Conservation (phyloP, 1,284 basidiomycete species). For the Tremellales sp. region DNA sequence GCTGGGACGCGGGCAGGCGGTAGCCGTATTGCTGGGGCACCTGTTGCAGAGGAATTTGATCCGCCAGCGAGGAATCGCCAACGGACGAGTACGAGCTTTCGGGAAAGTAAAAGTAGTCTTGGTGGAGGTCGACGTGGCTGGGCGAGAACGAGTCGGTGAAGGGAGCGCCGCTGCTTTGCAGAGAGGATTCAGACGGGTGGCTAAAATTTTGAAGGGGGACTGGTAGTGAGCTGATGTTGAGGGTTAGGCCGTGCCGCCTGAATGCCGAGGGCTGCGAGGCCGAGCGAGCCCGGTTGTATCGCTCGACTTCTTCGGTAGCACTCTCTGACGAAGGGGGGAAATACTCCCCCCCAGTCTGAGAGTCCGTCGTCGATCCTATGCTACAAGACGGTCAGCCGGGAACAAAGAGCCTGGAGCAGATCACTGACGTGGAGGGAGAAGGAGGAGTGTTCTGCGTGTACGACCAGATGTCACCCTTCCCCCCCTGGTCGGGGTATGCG, state of each 20-base stretch:
- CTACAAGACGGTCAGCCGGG: slow-evolving; percentile 10
- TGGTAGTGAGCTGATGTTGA: slow-evolving; percentile 32
- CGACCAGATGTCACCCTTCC: slow-evolving; percentile 38
- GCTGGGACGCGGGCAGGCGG: slow-evolving; percentile 41
- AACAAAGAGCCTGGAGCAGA: not conserved
- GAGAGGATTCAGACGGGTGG: slow-evolving; percentile 30
- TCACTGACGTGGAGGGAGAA: slow-evolving; percentile 43
- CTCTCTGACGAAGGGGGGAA: slow-evolving; percentile 36
- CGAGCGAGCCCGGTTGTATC: slow-evolving; percentile 14
- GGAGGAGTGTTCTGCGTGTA: slow-evolving; percentile 30
- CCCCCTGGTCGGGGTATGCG: too few relatives aligned
- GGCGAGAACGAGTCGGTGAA: slow-evolving; percentile 35
- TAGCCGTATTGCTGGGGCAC: slow-evolving; percentile 19
- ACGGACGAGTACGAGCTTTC: slow-evolving; percentile 26
- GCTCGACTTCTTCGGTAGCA: slow-evolving; percentile 18
- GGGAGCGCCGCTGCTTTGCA: slow-evolving; percentile 33
- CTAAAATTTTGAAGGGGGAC: slow-evolving; percentile 16
- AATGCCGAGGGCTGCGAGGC: slow-evolving; percentile 18
- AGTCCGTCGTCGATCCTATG: slow-evolving; percentile 39
- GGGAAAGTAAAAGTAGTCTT: slow-evolving; percentile 42
- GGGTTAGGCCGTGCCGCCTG: slow-evolving; percentile 35
- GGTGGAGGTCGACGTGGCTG: slow-evolving; percentile 17
- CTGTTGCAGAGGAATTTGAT: slow-evolving; percentile 12
- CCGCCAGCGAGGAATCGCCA: slow-evolving; percentile 11
- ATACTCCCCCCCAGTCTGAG: slow-evolving; percentile 40